phyloP scores from a whole-genome alignment of 306 rosid genomes.

The Castanea sativa region DNA sequence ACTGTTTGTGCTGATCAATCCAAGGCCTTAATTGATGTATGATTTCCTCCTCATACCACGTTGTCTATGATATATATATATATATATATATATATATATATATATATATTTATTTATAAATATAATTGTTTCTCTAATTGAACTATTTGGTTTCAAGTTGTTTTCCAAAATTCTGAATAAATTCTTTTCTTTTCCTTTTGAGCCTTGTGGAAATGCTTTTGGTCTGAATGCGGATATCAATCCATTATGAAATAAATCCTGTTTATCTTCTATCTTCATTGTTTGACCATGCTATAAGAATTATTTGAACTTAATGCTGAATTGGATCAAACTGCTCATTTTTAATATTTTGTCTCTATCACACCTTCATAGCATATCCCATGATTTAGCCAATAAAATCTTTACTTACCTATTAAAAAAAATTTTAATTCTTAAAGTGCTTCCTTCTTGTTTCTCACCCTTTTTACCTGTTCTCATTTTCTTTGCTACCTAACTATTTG shows the following conservation, averaged over 20 bases:
- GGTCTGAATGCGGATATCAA: too few relatives aligned
- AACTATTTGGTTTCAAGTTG: neutral
- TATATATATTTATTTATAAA: neutral
- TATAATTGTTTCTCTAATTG: neutral
- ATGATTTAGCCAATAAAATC: too few relatives aligned
- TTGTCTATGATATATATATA: neutral
- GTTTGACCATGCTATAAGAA: neutral
- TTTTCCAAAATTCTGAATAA: neutral
- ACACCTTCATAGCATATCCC: too few relatives aligned
- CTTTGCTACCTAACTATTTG: neutral
- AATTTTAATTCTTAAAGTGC: neutral
- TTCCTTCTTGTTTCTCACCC: neutral
- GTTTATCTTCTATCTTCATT: neutral
- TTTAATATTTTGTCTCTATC: too few relatives aligned
- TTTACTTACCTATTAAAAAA: too few relatives aligned
- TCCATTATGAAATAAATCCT: neutral
- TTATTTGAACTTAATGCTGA: neutral
- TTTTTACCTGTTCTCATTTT: neutral
- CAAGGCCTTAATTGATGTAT: conserved; percentile 22
- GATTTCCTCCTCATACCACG: neutral
- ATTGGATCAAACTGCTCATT: neutral
- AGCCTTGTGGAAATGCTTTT: neutral
- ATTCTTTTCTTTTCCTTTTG: too few relatives aligned
- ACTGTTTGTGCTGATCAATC: conserved; percentile 13
- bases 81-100: too few relatives aligned